phyloP scores from a whole-genome alignment of 345 rosid genomes.

The Hypericum androsaemum region DNA sequence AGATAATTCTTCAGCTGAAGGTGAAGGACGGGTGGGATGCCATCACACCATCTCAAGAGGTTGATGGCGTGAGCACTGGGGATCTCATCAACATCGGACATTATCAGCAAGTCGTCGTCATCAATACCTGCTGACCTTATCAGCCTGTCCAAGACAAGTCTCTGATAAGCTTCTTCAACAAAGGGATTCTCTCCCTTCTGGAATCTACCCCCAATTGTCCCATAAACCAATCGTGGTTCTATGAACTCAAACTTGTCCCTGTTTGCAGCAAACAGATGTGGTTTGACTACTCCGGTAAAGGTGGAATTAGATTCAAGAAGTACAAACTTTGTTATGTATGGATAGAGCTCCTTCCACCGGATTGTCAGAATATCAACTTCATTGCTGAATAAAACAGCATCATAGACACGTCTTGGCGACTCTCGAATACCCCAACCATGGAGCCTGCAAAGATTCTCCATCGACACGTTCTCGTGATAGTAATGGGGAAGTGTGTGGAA shows the following conservation, averaged over 20 bases:
- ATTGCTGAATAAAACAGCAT: slow-evolving; percentile 79
- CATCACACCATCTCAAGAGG: slow-evolving; percentile 88
- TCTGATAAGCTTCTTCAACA: slow-evolving; percentile 88
- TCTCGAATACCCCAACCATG: slow-evolving; percentile 85
- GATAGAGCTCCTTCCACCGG: slow-evolving; percentile 84
- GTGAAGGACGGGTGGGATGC: slow-evolving; percentile 67
- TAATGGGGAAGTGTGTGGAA: slow-evolving; percentile 58
- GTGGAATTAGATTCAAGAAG: slow-evolving; percentile 90
- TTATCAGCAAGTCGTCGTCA: slow-evolving; percentile 85
- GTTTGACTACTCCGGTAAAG: slow-evolving; percentile 61
- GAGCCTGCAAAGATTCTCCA: slow-evolving; percentile 64
- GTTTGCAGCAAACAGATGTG: slow-evolving; percentile 46
- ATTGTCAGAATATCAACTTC: slow-evolving; percentile 69
- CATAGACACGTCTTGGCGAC: slow-evolving; percentile 73
- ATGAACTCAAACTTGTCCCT: slow-evolving; percentile 48
- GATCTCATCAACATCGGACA: slow-evolving; percentile 97
- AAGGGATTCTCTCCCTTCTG: slow-evolving; percentile 81
- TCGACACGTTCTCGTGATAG: slow-evolving; percentile 58
- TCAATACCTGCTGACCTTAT: slow-evolving; percentile 77
- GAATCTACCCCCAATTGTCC: slow-evolving; percentile 77
- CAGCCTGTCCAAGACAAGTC: slow-evolving; percentile 75
- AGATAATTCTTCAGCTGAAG: slow-evolving; percentile 75
- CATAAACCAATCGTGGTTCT: slow-evolving; percentile 70
- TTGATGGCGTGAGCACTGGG: slow-evolving; percentile 88
- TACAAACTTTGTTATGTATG: slow-evolving; percentile 71